These are phyloP conservation scores for Aphanomyces stellatus DNA, from an alignment of 352 stramenopile genomes.

Conservation along the genomic window DNA sequence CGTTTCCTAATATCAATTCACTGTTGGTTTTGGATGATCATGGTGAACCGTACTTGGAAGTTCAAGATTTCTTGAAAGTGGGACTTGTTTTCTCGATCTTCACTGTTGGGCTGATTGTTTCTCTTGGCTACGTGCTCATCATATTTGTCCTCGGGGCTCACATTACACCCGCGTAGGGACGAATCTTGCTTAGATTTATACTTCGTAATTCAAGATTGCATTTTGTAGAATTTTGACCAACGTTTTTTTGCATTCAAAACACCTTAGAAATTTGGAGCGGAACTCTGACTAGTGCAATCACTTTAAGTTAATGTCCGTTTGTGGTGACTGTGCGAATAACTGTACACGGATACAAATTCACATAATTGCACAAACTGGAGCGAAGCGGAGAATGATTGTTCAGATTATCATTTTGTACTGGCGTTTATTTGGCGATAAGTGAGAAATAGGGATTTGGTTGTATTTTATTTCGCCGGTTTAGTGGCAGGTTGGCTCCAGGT, in stretches of 20 bases:
- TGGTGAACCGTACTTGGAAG: slow-evolving; percentile 75
- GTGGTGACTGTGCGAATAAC: no score
- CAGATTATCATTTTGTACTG: no score
- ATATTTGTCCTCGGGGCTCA: slow-evolving; percentile 68
- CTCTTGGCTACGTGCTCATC: slow-evolving; percentile 78
- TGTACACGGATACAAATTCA: no score
- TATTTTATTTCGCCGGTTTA: no score
- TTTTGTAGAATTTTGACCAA: background rate
- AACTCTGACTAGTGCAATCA: background rate
- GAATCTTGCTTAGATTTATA: background rate
- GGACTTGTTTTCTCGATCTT: slow-evolving; percentile 82
- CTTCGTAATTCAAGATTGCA: no score
- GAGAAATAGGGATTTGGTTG: no score
- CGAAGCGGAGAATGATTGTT: no score
- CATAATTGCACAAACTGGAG: no score
- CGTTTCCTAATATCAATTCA: slow-evolving; percentile 90
- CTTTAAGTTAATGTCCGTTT: no score
- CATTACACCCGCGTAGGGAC: slow-evolving; percentile 24
- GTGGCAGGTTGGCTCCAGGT: no score
- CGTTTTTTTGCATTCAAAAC: background rate
- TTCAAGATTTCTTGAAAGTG: slow-evolving; percentile 81
- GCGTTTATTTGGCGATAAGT: no score
- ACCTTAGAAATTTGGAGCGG: background rate
- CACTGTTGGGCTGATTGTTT: slow-evolving; percentile 76
- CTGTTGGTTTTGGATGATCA: slow-evolving; percentile 86